phyloP scores from a whole-genome alignment of 2,329 filamentous ascomycete genomes.

The Ophiostoma sp. region DNA sequence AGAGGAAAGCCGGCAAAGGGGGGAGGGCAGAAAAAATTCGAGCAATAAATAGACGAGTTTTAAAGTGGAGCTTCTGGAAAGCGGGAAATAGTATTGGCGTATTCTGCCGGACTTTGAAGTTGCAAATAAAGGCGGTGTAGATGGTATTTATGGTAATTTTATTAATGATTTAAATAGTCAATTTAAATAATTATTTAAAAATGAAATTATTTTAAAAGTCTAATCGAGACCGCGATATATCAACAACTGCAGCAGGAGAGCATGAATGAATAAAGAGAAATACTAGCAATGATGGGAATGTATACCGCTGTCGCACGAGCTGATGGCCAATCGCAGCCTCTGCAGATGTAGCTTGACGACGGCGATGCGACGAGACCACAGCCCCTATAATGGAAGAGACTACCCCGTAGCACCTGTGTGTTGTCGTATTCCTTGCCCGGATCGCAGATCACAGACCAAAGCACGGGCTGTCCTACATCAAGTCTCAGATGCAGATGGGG shows the following conservation, averaged over 20 bases:
- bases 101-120: not conserved
- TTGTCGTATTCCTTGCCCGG: not conserved
- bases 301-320: not conserved
- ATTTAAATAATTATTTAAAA: not conserved
- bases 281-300: too few relatives aligned
- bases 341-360: not conserved
- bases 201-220: not conserved
- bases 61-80: not conserved
- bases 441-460: not conserved
- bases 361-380: not conserved
- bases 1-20: constrained; percentile 25
- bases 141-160: not conserved
- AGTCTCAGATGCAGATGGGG: not conserved
- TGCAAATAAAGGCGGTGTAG: constrained; percentile 8
- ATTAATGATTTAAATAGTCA: not conserved
- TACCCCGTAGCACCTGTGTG: constrained; percentile 1
- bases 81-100: constrained; percentile 9
- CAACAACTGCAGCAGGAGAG: not conserved
- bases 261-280: not conserved
- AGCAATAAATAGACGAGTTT: constrained; percentile 4
- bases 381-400: not conserved
- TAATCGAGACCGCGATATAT: not conserved
- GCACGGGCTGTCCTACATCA: not conserved
- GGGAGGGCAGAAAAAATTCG: constrained; percentile 20
- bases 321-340: not conserved